Evolutionary conservation across 2,329 filamentous ascomycete genomes (phyloP).

Genomic region (Talaromyces rugulosus): DNA sequence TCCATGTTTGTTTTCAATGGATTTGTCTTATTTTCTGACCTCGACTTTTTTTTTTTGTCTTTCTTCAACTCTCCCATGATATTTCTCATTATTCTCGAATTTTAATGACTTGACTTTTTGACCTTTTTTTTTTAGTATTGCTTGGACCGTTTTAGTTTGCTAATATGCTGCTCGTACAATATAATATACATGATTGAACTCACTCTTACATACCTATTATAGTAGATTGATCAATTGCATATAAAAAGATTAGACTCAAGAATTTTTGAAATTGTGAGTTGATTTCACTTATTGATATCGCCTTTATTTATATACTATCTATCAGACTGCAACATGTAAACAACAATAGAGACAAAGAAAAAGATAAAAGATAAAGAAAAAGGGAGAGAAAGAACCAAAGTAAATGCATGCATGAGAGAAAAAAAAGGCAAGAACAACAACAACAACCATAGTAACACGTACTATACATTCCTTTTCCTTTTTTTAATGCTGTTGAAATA

Average conservation of each 20-base stretch:
- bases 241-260: background rate
- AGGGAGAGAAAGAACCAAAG: background rate
- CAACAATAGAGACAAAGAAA: background rate
- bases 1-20: background rate
- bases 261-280: background rate
- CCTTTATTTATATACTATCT: background rate
- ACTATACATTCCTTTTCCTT: background rate
- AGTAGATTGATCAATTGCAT: background rate
- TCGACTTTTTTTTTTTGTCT: slow-evolving; percentile 5
- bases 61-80: background rate
- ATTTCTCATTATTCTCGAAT: background rate
- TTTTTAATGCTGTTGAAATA: background rate
- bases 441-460: background rate
- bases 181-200: background rate
- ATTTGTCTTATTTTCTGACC: slow-evolving; percentile 1
- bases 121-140: background rate
- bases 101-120: background rate
- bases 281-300: background rate
- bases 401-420: background rate
- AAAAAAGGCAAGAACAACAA: background rate
- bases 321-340: background rate
- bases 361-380: background rate
- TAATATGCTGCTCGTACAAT: background rate
- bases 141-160: background rate
- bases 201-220: background rate